Evolutionary conservation across 495 filamentous ascomycete species (phyloP), one percentile per base, ranked within the genome.

Genomic region (Neurospora sp.): DNA sequence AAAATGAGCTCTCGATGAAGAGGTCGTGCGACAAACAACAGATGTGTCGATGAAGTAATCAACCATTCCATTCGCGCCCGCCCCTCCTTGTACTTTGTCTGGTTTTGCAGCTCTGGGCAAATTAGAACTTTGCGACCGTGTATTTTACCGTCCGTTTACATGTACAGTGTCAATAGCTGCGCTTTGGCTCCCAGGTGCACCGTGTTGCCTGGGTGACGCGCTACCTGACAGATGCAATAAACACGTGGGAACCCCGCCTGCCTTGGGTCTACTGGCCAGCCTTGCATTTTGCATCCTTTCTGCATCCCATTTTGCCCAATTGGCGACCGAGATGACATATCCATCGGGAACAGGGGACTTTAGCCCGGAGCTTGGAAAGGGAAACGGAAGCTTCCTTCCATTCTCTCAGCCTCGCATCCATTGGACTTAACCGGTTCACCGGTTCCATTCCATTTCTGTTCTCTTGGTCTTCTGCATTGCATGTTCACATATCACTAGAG

Each of bases 371-470:
- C 53, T 61, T 61, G 27, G 53, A 61, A 61, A 61, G 53, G 22
- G 53, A 61, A 61, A 61, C 27, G 53, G 53, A 66, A 35, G 53
- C 53, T 66, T 35, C 27, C 27, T 35, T 69, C 75, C 53, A 40
- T 61, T 20, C 31, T 53, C 40, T 70, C 71, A 71, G 75, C 73
- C 73, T 76, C 40, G 68, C 72, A 31, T 70, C 31, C 68, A 20
- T 48, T n/a, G 11, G 31, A 53, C 53, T 40, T 69, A 37, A 70
- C 73, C 74, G 53, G 73, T 59, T 74, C 73, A 61, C 70, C 68
- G 46, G 72, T 40, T 16, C 38, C 61, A 40, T 74, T 22, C 70
- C 22, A n/a, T 59, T 59, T 10, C 22, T 70, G 27, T 40, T 61
- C n/a, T 40, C 46, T 39, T 68, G 70, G 40, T 71, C 11, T 31